Evolutionary conservation across 2,329 filamentous ascomycete species (phyloP).

Genomic region (Aureobasidium mangrovei): DNA sequence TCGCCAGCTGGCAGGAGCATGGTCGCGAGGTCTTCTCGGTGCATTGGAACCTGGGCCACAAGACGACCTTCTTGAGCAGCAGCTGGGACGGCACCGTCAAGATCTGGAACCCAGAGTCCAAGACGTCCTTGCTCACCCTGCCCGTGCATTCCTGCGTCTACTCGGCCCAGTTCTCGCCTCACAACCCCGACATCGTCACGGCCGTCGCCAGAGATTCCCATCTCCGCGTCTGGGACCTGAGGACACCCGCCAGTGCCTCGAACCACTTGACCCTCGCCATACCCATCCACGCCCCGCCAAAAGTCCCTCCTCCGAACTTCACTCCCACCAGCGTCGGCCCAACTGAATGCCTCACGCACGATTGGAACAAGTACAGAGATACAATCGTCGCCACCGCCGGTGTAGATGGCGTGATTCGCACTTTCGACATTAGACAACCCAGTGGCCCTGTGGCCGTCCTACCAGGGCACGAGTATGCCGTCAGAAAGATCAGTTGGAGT

Average conservation of each 20-base stretch:
- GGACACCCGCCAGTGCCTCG: conserved; percentile 73
- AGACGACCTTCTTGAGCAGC: conserved; percentile 81
- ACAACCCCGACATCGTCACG: conserved; percentile 75
- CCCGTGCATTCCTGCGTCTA: conserved; percentile 93
- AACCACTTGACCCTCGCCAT: conserved; percentile 81
- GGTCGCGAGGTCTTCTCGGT: conserved; percentile 88
- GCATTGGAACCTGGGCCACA: conserved; percentile 83
- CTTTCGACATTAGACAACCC: conserved; percentile 80
- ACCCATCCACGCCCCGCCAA: conserved; percentile 65
- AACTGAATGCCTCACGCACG: conserved; percentile 81
- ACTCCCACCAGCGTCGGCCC: conserved; percentile 45
- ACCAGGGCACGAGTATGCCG: conserved; percentile 82
- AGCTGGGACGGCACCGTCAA: conserved; percentile 97
- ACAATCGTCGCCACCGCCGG: conserved; percentile 78
- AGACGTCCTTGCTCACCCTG: conserved; percentile 65
- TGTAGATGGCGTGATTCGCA: conserved; percentile 78
- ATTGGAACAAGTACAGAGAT: conserved; percentile 97
- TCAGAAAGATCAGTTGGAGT: conserved; percentile 80
- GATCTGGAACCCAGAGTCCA: conserved; percentile 77
- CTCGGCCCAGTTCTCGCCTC: conserved; percentile 81
- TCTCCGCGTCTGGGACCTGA: conserved; percentile 82
- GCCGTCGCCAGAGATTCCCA: conserved; percentile 84
- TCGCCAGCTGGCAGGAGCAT: conserved; percentile 90
- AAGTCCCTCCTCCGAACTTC: conserved; percentile 38
- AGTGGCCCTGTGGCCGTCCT: conserved; percentile 66